These are phyloP conservation scores for Globisporangium viniferum DNA, from an alignment of 352 stramenopile genomes.

Conservation along the genomic window DNA sequence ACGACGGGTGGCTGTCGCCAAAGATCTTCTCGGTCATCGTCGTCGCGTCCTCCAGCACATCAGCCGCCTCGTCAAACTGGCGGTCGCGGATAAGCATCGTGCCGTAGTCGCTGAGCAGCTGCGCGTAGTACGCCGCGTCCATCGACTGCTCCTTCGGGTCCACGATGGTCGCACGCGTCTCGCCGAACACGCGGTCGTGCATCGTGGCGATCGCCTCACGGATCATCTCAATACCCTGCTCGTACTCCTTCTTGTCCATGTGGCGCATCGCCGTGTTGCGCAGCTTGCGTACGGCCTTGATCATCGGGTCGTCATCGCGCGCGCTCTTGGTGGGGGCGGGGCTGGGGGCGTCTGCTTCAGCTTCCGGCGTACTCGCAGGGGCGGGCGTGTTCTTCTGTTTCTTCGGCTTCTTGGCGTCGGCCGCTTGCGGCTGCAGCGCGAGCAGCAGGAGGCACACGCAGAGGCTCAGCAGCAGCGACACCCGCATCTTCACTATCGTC, in stretches of 20 bases:
- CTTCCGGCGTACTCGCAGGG: background rate
- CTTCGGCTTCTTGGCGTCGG: constrained; percentile 15
- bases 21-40: constrained; percentile 75
- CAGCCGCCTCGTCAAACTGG: constrained; percentile 70
- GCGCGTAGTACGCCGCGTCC: constrained; percentile 72
- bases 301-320: constrained; percentile 40
- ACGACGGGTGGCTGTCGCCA: constrained; percentile 74
- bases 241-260: constrained; percentile 63
- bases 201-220: constrained; percentile 63
- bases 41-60: constrained; percentile 74
- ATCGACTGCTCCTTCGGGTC: constrained; percentile 54
- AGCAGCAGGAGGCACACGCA: constrained; percentile 31
- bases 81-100: constrained; percentile 69
- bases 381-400: background rate
- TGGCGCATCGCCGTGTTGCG: constrained; percentile 74
- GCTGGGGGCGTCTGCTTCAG: background rate
- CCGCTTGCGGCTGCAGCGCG: constrained; percentile 11
- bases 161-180: constrained; percentile 39
- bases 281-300: constrained; percentile 60
- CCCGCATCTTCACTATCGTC: background rate
- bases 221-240: constrained; percentile 53
- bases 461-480: constrained; percentile 9
- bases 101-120: constrained; percentile 81
- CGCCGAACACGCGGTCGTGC: constrained; percentile 69
- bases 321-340: constrained; percentile 12